Evolutionary conservation across 345 rosid genomes (phyloP).

Genomic region (Reutealis trisperma): DNA sequence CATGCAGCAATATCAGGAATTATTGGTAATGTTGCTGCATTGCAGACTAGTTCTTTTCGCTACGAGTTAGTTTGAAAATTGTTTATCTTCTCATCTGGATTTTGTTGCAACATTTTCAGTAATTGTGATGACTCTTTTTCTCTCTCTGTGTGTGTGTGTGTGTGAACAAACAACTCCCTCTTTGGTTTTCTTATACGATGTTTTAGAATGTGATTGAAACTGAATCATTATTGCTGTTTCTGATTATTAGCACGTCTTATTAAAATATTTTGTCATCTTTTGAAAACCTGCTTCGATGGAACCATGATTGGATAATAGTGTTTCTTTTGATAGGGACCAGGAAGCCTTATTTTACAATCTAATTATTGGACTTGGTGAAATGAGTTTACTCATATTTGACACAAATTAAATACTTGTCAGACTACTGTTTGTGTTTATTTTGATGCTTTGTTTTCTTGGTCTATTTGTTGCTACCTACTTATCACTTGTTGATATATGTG

Average conservation of each 20-base stretch:
- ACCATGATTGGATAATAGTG: not conserved
- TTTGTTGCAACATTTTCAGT: not conserved
- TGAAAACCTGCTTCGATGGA: not conserved
- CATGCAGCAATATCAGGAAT: conserved; percentile 73
- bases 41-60: not conserved
- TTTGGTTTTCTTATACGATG: not conserved
- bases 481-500: conserved; percentile 7
- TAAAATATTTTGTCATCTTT: too few relatives aligned
- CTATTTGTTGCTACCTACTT: conserved; percentile 2
- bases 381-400: not conserved
- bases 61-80: not conserved
- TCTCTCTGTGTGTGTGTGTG: not conserved
- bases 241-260: not conserved
- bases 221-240: not conserved
- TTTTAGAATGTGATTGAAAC: not conserved
- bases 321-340: not conserved
- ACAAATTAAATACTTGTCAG: not conserved
- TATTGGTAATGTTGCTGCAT: conserved; percentile 45
- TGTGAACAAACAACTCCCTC: too few relatives aligned
- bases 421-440: not conserved
- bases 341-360: not conserved
- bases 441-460: not conserved
- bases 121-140: not conserved
- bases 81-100: not conserved
- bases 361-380: not conserved